Evolutionary conservation across 148 eudicot species (phyloP), one percentile per base, ranked within the genome.

Genomic region (Tetragonia tetragonoides): DNA sequence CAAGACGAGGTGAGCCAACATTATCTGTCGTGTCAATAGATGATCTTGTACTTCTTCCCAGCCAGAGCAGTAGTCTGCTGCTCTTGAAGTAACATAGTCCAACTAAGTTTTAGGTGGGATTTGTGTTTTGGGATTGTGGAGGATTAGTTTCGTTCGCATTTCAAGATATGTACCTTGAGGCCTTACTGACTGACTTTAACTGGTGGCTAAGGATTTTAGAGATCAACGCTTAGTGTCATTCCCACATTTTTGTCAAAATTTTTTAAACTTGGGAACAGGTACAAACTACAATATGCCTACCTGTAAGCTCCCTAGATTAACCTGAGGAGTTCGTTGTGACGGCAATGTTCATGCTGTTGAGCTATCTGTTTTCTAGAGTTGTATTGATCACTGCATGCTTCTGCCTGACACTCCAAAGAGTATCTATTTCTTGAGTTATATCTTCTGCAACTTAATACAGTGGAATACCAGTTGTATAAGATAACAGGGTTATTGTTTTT

Each of bases 1-100:
- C 54, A 76, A 74, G 23, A 83, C 70, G 39, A 87, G 91, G 97
- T 90, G 44, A 70, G 54, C 77, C 68, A 18, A 42, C 28, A 40
- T 60, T 37, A 14, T 66, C 24, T 73, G 12, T 78, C 39, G n/a
- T 28, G 34, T 28, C 34, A 28, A 28, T 28, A 28, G 34, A 21
- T 74, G 24, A 38, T 66, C 73, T 71, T 59, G 0, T 65, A 42
- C 20, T n/a, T 18, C 38, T 3, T 54, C 12, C 4, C 23, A 67
- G 51, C 59, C 21, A 53, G 17, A 53, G 18, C 21, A 16, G 61
- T 57, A 57, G 21, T 17, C 61, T 57, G n/a, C 6, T 17, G 0
- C 61, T 20, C 7, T 17, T 57, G 61, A 57, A 7, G 15, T 15
- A 8, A 44, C 47, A 44, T 44, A 44, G 47, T 44, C 47, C 47